Evolutionary conservation across 2,329 filamentous ascomycete genomes (phyloP).

Genomic region (Xylaria sp.): DNA sequence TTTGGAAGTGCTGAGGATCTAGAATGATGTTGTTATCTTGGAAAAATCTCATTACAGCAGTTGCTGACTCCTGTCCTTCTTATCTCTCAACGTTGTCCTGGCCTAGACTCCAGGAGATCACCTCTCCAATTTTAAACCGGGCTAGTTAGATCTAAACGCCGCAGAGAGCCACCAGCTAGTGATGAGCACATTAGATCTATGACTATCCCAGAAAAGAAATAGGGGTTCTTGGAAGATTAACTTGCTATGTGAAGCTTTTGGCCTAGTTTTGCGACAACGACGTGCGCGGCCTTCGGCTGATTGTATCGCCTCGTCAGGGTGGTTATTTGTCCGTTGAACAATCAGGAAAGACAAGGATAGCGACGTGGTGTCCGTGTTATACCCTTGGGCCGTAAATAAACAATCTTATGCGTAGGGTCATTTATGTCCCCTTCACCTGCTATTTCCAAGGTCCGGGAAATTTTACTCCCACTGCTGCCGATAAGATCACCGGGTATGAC

Average conservation of each 20-base stretch:
- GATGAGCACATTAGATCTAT: not conserved
- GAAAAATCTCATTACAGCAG: not conserved
- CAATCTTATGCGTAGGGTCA: not conserved
- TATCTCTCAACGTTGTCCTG: not conserved
- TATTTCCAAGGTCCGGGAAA: not conserved
- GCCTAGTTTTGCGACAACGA: not conserved
- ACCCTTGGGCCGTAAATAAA: not conserved
- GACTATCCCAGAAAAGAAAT: not conserved
- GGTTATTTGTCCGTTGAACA: not conserved
- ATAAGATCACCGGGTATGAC: not conserved
- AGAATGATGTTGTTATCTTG: not conserved
- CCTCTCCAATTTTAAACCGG: not conserved
- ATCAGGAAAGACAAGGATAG: not conserved
- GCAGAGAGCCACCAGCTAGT: not conserved
- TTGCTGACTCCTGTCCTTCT: not conserved
- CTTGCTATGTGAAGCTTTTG: not conserved
- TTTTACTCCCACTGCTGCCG: constrained; percentile 3
- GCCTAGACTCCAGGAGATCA: not conserved
- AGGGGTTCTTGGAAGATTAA: not conserved
- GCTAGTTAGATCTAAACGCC: not conserved
- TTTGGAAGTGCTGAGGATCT: not conserved
- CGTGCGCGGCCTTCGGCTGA: not conserved
- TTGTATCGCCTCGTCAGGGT: not conserved
- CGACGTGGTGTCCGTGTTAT: not conserved
- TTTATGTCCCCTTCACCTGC: not conserved